Percentiles rank a stretch among this genome's conserved stretches.
Evolutionary conservation across 208 protist species (phyloP).

Genomic region (Acanthamoeba sp.): DNA sequence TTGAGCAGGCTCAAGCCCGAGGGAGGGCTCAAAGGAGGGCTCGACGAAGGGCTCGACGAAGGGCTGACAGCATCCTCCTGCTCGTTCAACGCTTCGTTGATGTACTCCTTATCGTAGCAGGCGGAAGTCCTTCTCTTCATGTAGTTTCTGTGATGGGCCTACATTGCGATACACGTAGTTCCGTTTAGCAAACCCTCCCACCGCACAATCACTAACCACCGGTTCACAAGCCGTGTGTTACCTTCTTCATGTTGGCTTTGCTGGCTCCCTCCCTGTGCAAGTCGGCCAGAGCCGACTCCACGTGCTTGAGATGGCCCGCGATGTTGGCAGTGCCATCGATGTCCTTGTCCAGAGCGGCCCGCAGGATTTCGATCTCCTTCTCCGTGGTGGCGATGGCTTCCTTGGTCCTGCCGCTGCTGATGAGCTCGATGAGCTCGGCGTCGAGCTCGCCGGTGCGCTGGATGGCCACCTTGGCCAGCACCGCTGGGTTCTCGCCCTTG

Average conservation of each 20-base stretch:
- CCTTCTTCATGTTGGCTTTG: not conserved
- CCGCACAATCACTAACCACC: too few relatives aligned
- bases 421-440: not conserved
- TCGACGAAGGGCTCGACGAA: not conserved
- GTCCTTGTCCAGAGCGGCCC: conserved; percentile 35
- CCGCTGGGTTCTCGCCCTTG: not conserved
- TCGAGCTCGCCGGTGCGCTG: conserved; percentile 49
- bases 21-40: not conserved
- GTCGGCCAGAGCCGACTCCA: not conserved
- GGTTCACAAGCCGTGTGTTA: too few relatives aligned
- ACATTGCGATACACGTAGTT: too few relatives aligned
- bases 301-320: not conserved
- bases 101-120: conserved; percentile 26
- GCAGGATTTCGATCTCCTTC: conserved; percentile 56
- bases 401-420: not conserved
- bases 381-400: conserved; percentile 7
- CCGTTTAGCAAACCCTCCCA: too few relatives aligned
- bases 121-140: conserved; percentile 21
- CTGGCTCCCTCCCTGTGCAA: conserved; percentile 12
- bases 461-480: conserved; percentile 46
- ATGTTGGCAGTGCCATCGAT: conserved; percentile 1
- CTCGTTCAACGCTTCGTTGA: not conserved
- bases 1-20: not conserved
- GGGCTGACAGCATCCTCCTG: not conserved
- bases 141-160: conserved; percentile 44